Evolutionary conservation across 2,329 filamentous ascomycete species (phyloP).

Genomic region (Pyrenophora seminiperda): DNA sequence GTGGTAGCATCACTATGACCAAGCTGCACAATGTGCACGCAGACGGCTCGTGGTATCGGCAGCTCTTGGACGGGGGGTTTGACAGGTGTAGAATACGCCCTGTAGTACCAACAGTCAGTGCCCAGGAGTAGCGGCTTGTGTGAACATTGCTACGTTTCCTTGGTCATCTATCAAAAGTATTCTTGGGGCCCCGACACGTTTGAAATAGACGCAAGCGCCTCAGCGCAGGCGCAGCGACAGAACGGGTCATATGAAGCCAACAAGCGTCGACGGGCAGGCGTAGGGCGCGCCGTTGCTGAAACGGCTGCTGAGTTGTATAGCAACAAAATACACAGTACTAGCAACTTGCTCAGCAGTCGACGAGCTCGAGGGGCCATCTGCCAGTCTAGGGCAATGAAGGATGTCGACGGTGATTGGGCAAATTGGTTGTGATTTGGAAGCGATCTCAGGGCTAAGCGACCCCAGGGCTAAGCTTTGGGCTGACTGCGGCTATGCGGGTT

Average conservation of each 20-base stretch:
- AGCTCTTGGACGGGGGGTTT: neutral
- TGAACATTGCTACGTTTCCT: neutral
- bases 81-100: too few species aligned
- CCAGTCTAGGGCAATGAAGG: constrained; percentile 6
- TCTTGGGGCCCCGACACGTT: neutral
- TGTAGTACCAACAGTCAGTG: too few species aligned
- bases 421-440: neutral
- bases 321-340: constrained; percentile 5
- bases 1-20: constrained; percentile 1
- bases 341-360: constrained; percentile 5
- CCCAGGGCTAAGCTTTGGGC: constrained; percentile 32
- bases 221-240: constrained; percentile 27
- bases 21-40: neutral
- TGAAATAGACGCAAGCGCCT: constrained; percentile 7
- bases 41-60: neutral
- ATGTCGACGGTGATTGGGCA: constrained; percentile 14
- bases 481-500: constrained; percentile 22
- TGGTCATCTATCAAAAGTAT: neutral
- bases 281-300: constrained; percentile 21
- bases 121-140: too few species aligned
- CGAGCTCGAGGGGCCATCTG: constrained; percentile 2
- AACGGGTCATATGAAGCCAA: neutral
- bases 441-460: constrained; percentile 3
- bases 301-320: constrained; percentile 2
- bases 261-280: constrained; percentile 26